Percentiles rank a stretch among this genome's conserved stretches.
Evolutionary conservation across 1,284 basidiomycete species (phyloP).

Genomic region (Trametes hirsuta): DNA sequence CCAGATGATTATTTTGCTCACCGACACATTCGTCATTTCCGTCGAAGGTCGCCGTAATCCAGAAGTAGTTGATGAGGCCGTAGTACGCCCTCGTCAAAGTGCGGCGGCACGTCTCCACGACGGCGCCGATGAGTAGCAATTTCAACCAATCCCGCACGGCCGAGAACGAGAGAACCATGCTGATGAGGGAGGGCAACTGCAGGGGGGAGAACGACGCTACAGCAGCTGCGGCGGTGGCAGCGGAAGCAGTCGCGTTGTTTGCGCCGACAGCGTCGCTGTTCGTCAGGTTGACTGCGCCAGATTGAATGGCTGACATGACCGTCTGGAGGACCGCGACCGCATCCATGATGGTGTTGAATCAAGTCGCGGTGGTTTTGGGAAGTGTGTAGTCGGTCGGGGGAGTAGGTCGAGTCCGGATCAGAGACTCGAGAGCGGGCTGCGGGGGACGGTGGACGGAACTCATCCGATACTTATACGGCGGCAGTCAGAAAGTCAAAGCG

Average conservation of each 20-base stretch:
- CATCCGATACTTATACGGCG: neutral
- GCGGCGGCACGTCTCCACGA: slow-evolving; percentile 22
- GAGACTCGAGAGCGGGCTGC: neutral
- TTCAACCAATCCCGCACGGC: slow-evolving; percentile 34
- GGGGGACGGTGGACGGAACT: neutral
- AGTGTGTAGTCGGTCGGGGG: neutral
- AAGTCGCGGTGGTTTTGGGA: neutral
- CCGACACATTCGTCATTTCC: slow-evolving; percentile 31
- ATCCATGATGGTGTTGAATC: slow-evolving; percentile 9
- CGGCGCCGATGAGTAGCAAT: slow-evolving; percentile 32
- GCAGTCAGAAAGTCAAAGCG: neutral
- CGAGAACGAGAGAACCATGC: slow-evolving; percentile 18
- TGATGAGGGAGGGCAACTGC: slow-evolving; percentile 17
- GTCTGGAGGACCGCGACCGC: slow-evolving; percentile 19
- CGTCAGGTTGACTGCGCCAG: slow-evolving; percentile 15
- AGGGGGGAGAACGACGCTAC: slow-evolving; percentile 13
- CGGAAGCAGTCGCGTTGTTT: slow-evolving; percentile 8
- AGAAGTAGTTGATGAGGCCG: slow-evolving; percentile 19
- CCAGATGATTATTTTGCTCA: slow-evolving; percentile 14
- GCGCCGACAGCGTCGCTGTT: neutral
- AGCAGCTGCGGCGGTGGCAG: neutral
- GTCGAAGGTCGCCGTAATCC: slow-evolving; percentile 33
- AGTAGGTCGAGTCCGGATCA: slow-evolving; percentile 4
- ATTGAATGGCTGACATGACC: slow-evolving; percentile 22
- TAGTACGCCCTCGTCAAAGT: slow-evolving; percentile 12